Evolutionary conservation across 306 rosid species (phyloP).

Genomic region (Prunus persica): Prunus_persica_NCBIv2 NC_034014.1:22968001-22968500

Average conservation of each 20-base stretch:
- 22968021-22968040: conserved; percentile 52
- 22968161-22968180: conserved; percentile 55
- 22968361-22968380: conserved; percentile 29
- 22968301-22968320: conserved; percentile 30
- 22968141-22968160: conserved; percentile 38
- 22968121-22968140: conserved; percentile 58
- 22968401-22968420: conserved; percentile 19
- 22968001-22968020: conserved; percentile 50
- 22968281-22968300: conserved; percentile 52
- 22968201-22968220: conserved; percentile 63
- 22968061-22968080: conserved; percentile 47
- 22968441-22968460: neutral
- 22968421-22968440: conserved; percentile 26
- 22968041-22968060: conserved; percentile 44
- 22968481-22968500: neutral
- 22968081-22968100: conserved; percentile 78
- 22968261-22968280: conserved; percentile 46
- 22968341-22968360: conserved; percentile 66
- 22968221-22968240: conserved; percentile 60
- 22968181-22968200: conserved; percentile 58
- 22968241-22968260: conserved; percentile 45
- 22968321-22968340: conserved; percentile 42
- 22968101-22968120: conserved; percentile 61
- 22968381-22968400: conserved; percentile 18
- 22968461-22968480: neutral